Evolutionary conservation across 2,329 filamentous ascomycete genomes (phyloP).

Genomic region (Diplodia mutila): DNA sequence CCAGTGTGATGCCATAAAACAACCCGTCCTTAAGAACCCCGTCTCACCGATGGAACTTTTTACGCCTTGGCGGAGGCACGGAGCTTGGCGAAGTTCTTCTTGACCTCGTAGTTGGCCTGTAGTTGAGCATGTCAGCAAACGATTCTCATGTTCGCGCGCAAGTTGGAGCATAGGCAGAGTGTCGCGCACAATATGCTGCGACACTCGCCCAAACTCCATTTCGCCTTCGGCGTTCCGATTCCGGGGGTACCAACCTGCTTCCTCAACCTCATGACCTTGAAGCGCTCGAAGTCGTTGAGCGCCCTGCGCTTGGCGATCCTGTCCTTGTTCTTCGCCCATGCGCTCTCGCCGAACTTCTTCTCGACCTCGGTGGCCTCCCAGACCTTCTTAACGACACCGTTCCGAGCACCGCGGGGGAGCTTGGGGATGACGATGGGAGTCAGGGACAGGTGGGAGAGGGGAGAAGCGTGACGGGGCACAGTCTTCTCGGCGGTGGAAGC

Average conservation of each 20-base stretch:
- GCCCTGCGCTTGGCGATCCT: slow-evolving; percentile 84
- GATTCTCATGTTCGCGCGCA: background rate
- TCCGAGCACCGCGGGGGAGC: slow-evolving; percentile 83
- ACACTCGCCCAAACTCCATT: background rate
- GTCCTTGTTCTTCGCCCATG: slow-evolving; percentile 91
- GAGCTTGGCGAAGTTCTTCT: slow-evolving; percentile 94
- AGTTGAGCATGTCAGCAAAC: background rate
- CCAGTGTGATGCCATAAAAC: slow-evolving; percentile 28
- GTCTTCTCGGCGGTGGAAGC: slow-evolving; percentile 76
- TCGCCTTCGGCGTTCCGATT: background rate
- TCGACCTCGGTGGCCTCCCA: slow-evolving; percentile 95
- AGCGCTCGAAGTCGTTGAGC: slow-evolving; percentile 98
- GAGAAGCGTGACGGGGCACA: slow-evolving; percentile 84
- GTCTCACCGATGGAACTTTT: slow-evolving; percentile 33
- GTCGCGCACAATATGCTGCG: background rate
- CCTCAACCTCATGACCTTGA: slow-evolving; percentile 99
- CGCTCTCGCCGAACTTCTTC: slow-evolving; percentile 86
- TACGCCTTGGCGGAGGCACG: slow-evolving; percentile 43
- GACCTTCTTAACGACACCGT: slow-evolving; percentile 78
- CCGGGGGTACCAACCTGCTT: slow-evolving; percentile 75
- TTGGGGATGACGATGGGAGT: slow-evolving; percentile 86
- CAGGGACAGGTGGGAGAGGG: slow-evolving; percentile 82
- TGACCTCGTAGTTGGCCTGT: slow-evolving; percentile 88
- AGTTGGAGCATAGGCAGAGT: background rate
- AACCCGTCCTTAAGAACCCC: slow-evolving; percentile 26